Conservation (phyloP, 2,329 filamentous ascomycete genomes). For the Thielaviopsis euricoi region DNA sequence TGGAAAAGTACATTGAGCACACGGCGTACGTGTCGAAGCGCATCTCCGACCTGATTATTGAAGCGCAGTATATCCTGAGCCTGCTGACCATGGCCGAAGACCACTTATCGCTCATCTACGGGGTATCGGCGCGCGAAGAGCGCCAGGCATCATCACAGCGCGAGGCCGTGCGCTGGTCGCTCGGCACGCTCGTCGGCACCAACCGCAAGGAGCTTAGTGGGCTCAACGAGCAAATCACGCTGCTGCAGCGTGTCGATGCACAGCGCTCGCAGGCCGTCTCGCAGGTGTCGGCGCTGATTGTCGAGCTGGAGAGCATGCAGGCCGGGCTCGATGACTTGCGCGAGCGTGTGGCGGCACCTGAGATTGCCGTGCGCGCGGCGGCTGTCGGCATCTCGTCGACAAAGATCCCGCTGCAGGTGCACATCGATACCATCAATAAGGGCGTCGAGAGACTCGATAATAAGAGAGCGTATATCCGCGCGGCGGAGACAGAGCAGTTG, state of each 20-base stretch:
- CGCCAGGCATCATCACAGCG: conserved; percentile 39
- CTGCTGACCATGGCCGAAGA: conserved; percentile 53
- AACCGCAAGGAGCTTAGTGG: conserved; percentile 45
- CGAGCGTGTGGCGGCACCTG: conserved; percentile 52
- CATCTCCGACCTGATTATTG: conserved; percentile 48
- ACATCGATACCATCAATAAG: conserved; percentile 58
- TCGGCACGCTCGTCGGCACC: conserved; percentile 62
- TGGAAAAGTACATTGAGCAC: conserved; percentile 62
- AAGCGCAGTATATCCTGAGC: conserved; percentile 50
- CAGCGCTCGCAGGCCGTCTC: conserved; percentile 50
- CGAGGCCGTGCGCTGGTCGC: conserved; percentile 48
- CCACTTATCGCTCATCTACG: conserved; percentile 52
- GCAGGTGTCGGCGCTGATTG: conserved; percentile 52
- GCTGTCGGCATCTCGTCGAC: conserved; percentile 15
- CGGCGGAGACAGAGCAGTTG: conserved; percentile 41
- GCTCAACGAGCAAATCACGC: conserved; percentile 43
- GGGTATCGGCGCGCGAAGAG: conserved; percentile 48
- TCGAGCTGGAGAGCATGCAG: conserved; percentile 59
- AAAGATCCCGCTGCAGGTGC: conserved; percentile 48
- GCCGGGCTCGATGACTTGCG: conserved; percentile 54
- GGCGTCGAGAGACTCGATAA: conserved; percentile 56
- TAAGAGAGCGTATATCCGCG: conserved; percentile 41
- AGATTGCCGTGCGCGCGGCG: conserved; percentile 34
- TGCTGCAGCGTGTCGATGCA: conserved; percentile 47
- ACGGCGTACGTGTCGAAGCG: conserved; percentile 53